These are phyloP conservation scores for Trichoderma atrobrunneum DNA, from an alignment of 2,329 filamentous ascomycete genomes.

Conservation along the genomic window DNA sequence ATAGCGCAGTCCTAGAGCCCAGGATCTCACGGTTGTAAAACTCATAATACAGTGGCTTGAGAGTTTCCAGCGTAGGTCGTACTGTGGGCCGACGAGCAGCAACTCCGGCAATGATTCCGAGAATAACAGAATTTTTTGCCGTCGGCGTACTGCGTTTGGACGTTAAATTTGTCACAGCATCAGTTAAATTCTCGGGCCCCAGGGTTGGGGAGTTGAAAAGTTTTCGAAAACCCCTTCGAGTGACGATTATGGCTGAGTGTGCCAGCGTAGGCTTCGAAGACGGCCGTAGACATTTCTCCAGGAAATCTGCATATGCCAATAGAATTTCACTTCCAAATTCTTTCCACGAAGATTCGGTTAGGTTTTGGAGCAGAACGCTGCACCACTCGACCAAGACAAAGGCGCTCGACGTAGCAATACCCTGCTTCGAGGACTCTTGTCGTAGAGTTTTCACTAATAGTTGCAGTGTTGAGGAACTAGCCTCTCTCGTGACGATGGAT, in stretches of 20 bases:
- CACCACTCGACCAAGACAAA: slow-evolving; percentile 93
- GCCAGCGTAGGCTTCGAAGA: slow-evolving; percentile 62
- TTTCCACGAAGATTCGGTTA: slow-evolving; percentile 63
- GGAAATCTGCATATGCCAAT: slow-evolving; percentile 64
- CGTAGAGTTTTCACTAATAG: slow-evolving; percentile 66
- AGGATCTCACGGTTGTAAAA: slow-evolving; percentile 87
- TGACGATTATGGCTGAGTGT: slow-evolving; percentile 72
- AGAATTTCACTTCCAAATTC: slow-evolving; percentile 65
- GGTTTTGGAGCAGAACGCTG: slow-evolving; percentile 70
- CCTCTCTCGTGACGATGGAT: slow-evolving; percentile 58
- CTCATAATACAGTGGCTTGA: slow-evolving; percentile 70
- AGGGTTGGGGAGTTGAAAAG: slow-evolving; percentile 59
- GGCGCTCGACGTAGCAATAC: slow-evolving; percentile 74
- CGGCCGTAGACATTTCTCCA: slow-evolving; percentile 75
- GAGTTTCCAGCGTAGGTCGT: slow-evolving; percentile 57
- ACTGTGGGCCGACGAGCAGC: slow-evolving; percentile 67
- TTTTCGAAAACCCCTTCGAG: slow-evolving; percentile 74
- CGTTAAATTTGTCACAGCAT: slow-evolving; percentile 65
- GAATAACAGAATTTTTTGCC: slow-evolving; percentile 69
- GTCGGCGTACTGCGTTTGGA: slow-evolving; percentile 62
- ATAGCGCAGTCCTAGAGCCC: slow-evolving; percentile 69
- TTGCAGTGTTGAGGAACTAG: slow-evolving; percentile 55
- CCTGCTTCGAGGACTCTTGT: slow-evolving; percentile 70
- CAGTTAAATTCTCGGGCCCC: slow-evolving; percentile 58
- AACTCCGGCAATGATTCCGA: slow-evolving; percentile 86